These are phyloP conservation scores for Epichloe hybrida DNA, from an alignment of 2,329 filamentous ascomycete genomes.

Conservation along the genomic window DNA sequence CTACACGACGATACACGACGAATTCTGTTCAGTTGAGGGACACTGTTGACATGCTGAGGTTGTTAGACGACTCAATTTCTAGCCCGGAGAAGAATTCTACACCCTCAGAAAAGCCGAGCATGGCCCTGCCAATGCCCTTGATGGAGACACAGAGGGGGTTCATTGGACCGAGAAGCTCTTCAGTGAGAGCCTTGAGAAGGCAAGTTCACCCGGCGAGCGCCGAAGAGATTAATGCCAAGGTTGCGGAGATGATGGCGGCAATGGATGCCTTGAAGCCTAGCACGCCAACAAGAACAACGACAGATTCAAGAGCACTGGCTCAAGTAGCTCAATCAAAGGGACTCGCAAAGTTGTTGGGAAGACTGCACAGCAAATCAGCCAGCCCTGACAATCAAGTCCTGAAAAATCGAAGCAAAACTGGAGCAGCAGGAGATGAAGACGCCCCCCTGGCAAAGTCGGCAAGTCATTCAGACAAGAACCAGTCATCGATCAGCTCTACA, in stretches of 20 bases:
- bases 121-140: not conserved
- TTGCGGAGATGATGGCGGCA: conserved; percentile 23
- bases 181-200: not conserved
- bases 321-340: conserved; percentile 18
- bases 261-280: conserved; percentile 21
- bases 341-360: conserved; percentile 21
- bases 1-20: conserved; percentile 3
- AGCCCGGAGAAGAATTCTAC: not conserved
- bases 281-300: conserved; percentile 4
- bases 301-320: conserved; percentile 13
- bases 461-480: not conserved
- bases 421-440: not conserved
- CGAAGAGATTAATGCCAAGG: conserved; percentile 20
- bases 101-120: not conserved
- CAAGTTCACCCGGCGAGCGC: conserved; percentile 3
- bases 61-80: not conserved
- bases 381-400: conserved; percentile 9
- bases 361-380: conserved; percentile 16
- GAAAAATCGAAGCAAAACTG: not conserved
- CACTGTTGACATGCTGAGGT: not conserved
- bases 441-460: not conserved
- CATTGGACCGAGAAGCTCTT: not conserved
- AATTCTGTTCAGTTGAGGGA: conserved; percentile 3
- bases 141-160: not conserved
- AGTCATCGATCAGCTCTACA: conserved; percentile 16